Conservation (phyloP, 2,329 filamentous ascomycete species). For the Alternaria incomplexa region DNA sequence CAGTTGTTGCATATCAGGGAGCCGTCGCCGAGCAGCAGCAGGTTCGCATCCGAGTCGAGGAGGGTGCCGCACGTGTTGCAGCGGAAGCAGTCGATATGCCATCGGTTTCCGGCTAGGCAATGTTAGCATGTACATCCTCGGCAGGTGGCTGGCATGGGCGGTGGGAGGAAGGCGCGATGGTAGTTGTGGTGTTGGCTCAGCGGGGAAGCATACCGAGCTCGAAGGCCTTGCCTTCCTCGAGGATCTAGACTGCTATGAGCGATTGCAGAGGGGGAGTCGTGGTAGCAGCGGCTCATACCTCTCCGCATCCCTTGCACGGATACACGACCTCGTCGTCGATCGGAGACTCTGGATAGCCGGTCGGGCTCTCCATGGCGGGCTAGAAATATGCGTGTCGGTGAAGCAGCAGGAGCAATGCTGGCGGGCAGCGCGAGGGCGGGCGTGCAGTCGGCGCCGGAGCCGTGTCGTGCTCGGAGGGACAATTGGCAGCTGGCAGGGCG, state of each 20-base stretch:
- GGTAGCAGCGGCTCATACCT: slow-evolving; percentile 33
- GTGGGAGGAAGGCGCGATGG: slow-evolving; percentile 19
- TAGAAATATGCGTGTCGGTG: slow-evolving; percentile 7
- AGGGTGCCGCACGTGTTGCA: slow-evolving; percentile 95
- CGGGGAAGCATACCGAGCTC: slow-evolving; percentile 76
- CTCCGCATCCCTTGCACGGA: slow-evolving; percentile 69
- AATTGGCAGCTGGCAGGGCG: neutral
- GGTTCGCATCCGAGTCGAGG: slow-evolving; percentile 96
- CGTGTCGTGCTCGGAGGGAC: neutral
- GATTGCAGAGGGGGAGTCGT: slow-evolving; percentile 12
- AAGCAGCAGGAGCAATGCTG: neutral
- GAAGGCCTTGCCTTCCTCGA: slow-evolving; percentile 98
- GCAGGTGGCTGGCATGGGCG: neutral
- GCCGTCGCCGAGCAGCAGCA: slow-evolving; percentile 94
- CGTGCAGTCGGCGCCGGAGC: neutral
- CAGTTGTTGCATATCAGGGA: slow-evolving; percentile 99
- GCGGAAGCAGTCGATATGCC: slow-evolving; percentile 98
- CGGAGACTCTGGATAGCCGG: slow-evolving; percentile 60
- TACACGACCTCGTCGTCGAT: slow-evolving; percentile 58
- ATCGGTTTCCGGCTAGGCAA: slow-evolving; percentile 82
- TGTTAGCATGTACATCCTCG: slow-evolving; percentile 30
- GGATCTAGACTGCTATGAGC: slow-evolving; percentile 67
- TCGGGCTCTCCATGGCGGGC: slow-evolving; percentile 60
- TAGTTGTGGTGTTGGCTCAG: slow-evolving; percentile 9
- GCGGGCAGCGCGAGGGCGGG: neutral